Percentiles rank a stretch among this genome's conserved stretches.
phyloP scores from a whole-genome alignment of 495 filamentous ascomycete species.

The Hyaloscypha variabilis region DNA sequence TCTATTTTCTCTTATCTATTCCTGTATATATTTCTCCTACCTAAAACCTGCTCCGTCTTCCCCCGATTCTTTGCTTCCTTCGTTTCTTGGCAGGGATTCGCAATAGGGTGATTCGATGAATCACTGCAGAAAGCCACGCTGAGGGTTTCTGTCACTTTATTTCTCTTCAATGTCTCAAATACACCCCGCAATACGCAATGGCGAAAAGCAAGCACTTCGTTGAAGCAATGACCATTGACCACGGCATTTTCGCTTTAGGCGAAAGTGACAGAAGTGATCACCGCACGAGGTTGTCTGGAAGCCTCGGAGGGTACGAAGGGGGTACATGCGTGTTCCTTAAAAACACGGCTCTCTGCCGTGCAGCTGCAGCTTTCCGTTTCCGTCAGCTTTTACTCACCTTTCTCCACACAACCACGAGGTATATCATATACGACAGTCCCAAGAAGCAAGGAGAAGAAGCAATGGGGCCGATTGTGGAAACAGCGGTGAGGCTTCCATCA shows the following conservation, averaged over 20 bases:
- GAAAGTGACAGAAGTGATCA: not conserved
- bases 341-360: constrained; percentile 21
- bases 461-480: constrained; percentile 26
- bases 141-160: not conserved
- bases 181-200: not conserved
- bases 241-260: not conserved
- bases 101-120: not conserved
- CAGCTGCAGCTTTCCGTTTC: constrained; percentile 26
- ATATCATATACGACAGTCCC: constrained; percentile 22
- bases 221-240: not conserved
- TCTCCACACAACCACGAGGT: constrained; percentile 6
- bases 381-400: constrained; percentile 7
- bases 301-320: constrained; percentile 8
- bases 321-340: constrained; percentile 19
- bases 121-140: not conserved
- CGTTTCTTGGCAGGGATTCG: not conserved
- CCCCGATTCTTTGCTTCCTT: not conserved
- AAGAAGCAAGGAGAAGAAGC: constrained; percentile 28
- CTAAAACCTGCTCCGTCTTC: not conserved
- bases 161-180: not conserved
- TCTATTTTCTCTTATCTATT: no score
- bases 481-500: constrained; percentile 23
- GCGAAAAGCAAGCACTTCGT: not conserved
- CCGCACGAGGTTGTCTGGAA: not conserved
- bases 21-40: not conserved